phyloP scores from a whole-genome alignment of 2,329 filamentous ascomycete species.

The Clathrospora elynae region DNA sequence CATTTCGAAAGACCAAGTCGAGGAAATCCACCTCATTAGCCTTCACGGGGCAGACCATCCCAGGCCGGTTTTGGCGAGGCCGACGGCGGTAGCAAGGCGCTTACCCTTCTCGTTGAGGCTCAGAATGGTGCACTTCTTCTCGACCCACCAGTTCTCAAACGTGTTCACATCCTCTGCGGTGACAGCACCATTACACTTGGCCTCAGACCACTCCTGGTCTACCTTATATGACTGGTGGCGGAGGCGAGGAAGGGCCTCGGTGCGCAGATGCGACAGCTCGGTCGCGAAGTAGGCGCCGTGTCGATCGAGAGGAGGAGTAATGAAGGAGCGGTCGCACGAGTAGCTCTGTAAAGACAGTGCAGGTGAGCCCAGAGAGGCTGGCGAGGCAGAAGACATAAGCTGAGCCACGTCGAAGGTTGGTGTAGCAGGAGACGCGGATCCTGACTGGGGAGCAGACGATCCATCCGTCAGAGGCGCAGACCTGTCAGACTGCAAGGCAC shows the following conservation, averaged over 20 bases:
- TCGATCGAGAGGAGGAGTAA: slow-evolving; percentile 43
- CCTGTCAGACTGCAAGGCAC: slow-evolving; percentile 32
- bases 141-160: slow-evolving; percentile 50
- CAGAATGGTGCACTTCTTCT: slow-evolving; percentile 41
- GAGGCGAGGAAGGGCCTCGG: slow-evolving; percentile 51
- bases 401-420: slow-evolving; percentile 29
- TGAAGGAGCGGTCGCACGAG: slow-evolving; percentile 41
- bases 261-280: slow-evolving; percentile 48
- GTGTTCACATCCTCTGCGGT: slow-evolving; percentile 30
- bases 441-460: slow-evolving; percentile 34
- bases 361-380: slow-evolving; percentile 36
- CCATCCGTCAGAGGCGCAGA: slow-evolving; percentile 32
- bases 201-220: slow-evolving; percentile 42
- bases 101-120: slow-evolving; percentile 41
- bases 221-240: slow-evolving; percentile 48
- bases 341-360: slow-evolving; percentile 17
- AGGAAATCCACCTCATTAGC: slow-evolving; percentile 36
- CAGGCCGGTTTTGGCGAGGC: slow-evolving; percentile 36
- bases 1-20: slow-evolving; percentile 10
- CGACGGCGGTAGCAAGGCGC: slow-evolving; percentile 31
- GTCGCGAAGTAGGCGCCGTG: slow-evolving; percentile 41
- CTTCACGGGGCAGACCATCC: slow-evolving; percentile 44
- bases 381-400: slow-evolving; percentile 33
- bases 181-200: slow-evolving; percentile 29
- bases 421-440: slow-evolving; percentile 30